Percentiles rank a stretch among this genome's conserved stretches.
These are phyloP conservation scores for Cucurbita ficifolia DNA, from an alignment of 306 rosid genomes.

Conservation along the genomic window DNA sequence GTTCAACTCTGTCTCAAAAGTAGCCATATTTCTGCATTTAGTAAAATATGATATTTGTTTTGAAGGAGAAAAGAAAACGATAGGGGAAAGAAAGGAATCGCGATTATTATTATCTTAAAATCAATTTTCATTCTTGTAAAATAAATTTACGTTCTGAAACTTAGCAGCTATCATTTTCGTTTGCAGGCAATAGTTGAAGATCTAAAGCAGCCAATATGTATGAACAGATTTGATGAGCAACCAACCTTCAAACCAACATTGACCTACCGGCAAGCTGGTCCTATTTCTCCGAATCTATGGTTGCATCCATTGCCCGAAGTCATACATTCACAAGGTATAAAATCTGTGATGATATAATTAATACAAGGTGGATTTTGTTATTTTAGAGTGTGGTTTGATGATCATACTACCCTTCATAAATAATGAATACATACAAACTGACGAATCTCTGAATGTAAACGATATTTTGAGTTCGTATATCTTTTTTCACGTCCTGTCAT, in stretches of 20 bases:
- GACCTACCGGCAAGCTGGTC: constrained; percentile 5
- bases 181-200: constrained; percentile 3
- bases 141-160: neutral
- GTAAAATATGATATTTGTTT: neutral
- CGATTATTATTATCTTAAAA: neutral
- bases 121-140: neutral
- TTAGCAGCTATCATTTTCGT: neutral
- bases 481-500: neutral
- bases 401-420: neutral
- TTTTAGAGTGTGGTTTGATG: neutral
- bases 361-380: neutral
- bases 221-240: neutral
- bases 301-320: constrained; percentile 4
- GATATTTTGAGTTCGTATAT: neutral
- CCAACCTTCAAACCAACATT: neutral
- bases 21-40: neutral
- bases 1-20: neutral
- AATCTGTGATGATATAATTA: neutral
- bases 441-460: neutral
- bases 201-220: neutral
- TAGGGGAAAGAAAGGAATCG: neutral
- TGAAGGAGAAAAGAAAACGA: neutral
- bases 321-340: constrained; percentile 22
- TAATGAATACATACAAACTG: neutral
- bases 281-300: constrained; percentile 9